These are phyloP conservation scores for Neofusicoccum cordaticola DNA, from an alignment of 2,329 filamentous ascomycete species.

Conservation along the genomic window DNA sequence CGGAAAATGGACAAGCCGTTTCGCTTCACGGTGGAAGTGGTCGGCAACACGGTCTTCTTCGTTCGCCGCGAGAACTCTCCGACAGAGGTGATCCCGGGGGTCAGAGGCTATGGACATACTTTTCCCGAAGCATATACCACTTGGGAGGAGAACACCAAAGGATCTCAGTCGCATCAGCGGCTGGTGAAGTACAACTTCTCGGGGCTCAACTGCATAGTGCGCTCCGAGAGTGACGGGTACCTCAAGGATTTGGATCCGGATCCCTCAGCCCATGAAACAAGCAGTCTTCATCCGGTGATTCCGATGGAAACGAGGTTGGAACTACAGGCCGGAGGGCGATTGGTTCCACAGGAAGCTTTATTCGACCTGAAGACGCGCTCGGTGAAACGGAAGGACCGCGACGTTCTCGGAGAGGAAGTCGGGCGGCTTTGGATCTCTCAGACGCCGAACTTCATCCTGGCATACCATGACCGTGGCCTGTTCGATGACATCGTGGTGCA, in stretches of 20 bases:
- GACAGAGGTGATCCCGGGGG: conserved; percentile 52
- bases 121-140: conserved; percentile 66
- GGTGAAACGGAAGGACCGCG: conserved; percentile 28
- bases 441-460: conserved; percentile 52
- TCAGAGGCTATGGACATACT: conserved; percentile 62
- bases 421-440: conserved; percentile 52
- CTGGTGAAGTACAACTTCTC: conserved; percentile 59
- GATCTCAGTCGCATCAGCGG: conserved; percentile 61
- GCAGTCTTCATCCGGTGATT: too few relatives aligned
- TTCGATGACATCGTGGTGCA: conserved; percentile 45
- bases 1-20: conserved; percentile 49
- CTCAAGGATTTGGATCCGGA: conserved; percentile 23
- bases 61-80: conserved; percentile 61
- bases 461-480: conserved; percentile 44
- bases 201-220: conserved; percentile 50
- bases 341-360: conserved; percentile 43
- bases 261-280: neutral
- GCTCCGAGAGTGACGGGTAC: conserved; percentile 61
- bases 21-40: conserved; percentile 56
- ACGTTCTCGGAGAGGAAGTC: conserved; percentile 40
- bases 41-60: conserved; percentile 61
- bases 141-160: conserved; percentile 55
- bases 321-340: conserved; percentile 23
- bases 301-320: conserved; percentile 19
- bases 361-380: conserved; percentile 55